These are phyloP conservation scores for Solanum ahanhuiri DNA, from an alignment of 257 asterid genomes.

Conservation along the genomic window DNA sequence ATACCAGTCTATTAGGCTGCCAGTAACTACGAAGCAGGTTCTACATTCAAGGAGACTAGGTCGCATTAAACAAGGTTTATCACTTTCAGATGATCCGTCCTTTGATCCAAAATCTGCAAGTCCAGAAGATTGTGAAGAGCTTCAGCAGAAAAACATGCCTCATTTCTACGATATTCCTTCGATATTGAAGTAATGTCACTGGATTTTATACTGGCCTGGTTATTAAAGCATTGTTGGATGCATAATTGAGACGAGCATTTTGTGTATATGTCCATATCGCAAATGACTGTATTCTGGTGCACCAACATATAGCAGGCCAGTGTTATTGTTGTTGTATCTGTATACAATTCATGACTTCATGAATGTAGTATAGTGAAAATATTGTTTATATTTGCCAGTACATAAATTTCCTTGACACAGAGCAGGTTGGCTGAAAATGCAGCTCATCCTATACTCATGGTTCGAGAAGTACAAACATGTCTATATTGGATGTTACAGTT, in stretches of 20 bases:
- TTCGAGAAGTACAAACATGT: slow-evolving; percentile 87
- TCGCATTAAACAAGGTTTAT: slow-evolving; percentile 54
- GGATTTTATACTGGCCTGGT: neutral
- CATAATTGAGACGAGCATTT: neutral
- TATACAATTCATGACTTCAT: neutral
- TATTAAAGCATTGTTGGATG: neutral
- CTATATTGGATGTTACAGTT: slow-evolving; percentile 42
- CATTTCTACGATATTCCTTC: slow-evolving; percentile 39
- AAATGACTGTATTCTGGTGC: neutral
- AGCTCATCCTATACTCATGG: slow-evolving; percentile 90
- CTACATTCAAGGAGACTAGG: slow-evolving; percentile 58
- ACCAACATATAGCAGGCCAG: neutral
- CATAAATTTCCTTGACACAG: neutral
- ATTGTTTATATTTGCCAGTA: neutral
- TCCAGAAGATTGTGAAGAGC: slow-evolving; percentile 34
- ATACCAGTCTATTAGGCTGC: slow-evolving; percentile 49
- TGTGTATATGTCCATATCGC: neutral
- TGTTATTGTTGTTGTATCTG: neutral
- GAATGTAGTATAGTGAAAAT: neutral
- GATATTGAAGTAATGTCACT: slow-evolving; percentile 14
- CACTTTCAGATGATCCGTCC: slow-evolving; percentile 19
- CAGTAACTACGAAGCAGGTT: slow-evolving; percentile 48
- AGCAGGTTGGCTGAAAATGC: slow-evolving; percentile 65
- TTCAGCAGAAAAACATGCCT: slow-evolving; percentile 58
- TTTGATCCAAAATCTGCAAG: slow-evolving; percentile 40